Conservation (phyloP, 768 basidiomycete genomes). For the Fibroporia radiculosa region DNA sequence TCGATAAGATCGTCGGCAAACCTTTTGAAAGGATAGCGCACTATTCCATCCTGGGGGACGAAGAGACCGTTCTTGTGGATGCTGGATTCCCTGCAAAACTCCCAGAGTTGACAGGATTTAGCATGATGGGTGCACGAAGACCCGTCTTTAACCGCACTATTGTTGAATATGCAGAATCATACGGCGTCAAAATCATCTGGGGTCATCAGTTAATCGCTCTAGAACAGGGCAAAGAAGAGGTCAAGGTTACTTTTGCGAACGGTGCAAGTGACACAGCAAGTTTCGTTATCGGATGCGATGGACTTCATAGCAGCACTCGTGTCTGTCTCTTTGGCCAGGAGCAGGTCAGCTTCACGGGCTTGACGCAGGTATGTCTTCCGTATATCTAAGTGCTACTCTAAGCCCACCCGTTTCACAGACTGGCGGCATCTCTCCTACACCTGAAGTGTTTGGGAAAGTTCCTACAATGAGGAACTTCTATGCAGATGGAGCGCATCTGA, state of each 20-base stretch:
- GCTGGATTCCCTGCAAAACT: slow-evolving; percentile 17
- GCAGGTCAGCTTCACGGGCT: slow-evolving; percentile 28
- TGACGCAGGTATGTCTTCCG: slow-evolving; percentile 26
- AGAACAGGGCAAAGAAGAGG: slow-evolving; percentile 23
- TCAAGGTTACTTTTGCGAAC: slow-evolving; percentile 27
- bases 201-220: slow-evolving; percentile 25
- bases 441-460: slow-evolving; percentile 10
- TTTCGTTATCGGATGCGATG: slow-evolving; percentile 38
- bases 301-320: slow-evolving; percentile 35
- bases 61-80: slow-evolving; percentile 21
- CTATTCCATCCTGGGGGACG: slow-evolving; percentile 16
- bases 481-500: slow-evolving; percentile 30
- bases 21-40: background rate
- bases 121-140: slow-evolving; percentile 26
- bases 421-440: slow-evolving; percentile 27
- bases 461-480: slow-evolving; percentile 26
- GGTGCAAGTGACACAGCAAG: slow-evolving; percentile 28
- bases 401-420: too few relatives aligned
- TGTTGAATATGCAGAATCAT: slow-evolving; percentile 23
- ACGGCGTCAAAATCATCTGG: slow-evolving; percentile 28
- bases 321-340: slow-evolving; percentile 30
- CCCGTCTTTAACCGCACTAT: slow-evolving; percentile 24
- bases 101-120: slow-evolving; percentile 18
- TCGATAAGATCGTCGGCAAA: slow-evolving; percentile 9
- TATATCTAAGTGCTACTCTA: too few relatives aligned